Conservation (phyloP, 371 early-diverging fungal genomes). For the Mortierella sp. region DNA sequence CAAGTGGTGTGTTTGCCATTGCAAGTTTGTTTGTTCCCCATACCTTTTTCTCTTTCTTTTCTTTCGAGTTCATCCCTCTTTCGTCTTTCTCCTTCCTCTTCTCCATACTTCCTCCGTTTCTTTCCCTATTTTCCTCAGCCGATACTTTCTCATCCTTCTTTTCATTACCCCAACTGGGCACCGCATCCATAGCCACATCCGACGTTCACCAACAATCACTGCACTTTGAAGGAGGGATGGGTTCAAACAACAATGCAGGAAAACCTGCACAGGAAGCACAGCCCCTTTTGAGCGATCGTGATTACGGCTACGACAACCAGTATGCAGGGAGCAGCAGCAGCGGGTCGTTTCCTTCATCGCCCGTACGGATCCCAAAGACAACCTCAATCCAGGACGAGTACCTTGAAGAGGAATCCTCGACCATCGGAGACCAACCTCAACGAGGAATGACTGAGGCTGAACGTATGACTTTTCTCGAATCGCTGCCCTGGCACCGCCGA, state of each 20-base stretch:
- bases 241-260: neutral
- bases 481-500: constrained; percentile 22
- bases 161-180: neutral
- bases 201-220: neutral
- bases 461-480: constrained; percentile 2
- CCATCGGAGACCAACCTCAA: neutral
- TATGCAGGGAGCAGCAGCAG: neutral
- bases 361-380: neutral
- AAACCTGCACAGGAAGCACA: neutral
- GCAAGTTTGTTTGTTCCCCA: neutral
- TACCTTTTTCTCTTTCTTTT: neutral
- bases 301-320: neutral
- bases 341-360: neutral
- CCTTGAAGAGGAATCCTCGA: neutral
- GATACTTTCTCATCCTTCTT: neutral
- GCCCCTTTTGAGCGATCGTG: neutral
- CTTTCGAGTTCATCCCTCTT: neutral
- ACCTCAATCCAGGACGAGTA: neutral
- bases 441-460: constrained; percentile 3
- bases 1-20: neutral
- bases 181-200: neutral
- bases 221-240: neutral
- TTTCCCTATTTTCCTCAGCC: neutral
- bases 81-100: neutral
- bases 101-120: neutral